Base-by-base conservation (phyloP, 495 filamentous ascomycete species). In the Pseudomonodictys pantanalensis region DNA sequence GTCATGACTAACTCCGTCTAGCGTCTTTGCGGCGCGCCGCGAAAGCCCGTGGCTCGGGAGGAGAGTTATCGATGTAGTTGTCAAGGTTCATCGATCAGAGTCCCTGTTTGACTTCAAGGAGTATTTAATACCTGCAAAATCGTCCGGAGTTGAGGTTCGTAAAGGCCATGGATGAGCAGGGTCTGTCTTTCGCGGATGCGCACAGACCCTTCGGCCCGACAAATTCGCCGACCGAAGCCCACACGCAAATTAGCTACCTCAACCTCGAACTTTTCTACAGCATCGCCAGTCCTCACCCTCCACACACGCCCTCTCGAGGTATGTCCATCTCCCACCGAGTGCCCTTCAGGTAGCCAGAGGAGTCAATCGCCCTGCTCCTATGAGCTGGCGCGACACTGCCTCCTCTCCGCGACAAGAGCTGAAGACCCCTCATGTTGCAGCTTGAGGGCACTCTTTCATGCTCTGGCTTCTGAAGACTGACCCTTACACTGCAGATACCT, bases 381-480 rank as follows among this genome's bases (percentile, higher is more conserved):
- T 17, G 25, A 24, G 38, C 50, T 30, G 58, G 71, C 64, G 73
- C 79, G 88, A 91, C 84, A 91, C 87, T 85, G 85, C 78, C n/a
- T 79, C 81, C 81, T 82, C 79, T 78, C 79, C 76, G 75, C 83
- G 82, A 78, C 83, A 79, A 72, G 89, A 90, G 90, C 89, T 86
- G 87, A 88, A 92, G 89, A 95, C 92, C 90, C 91, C 87, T 90
- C 69, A 81, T 65, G 68, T 48, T 33, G 53, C 65, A 53, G 35
- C 71, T 75, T 78, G 73, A 77, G 90, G 90, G 90, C 89, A 95
- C 90, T 93, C 90, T 95, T 62, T 88, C 86, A 79, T 78, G 89
- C 89, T 92, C 86, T 76, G 85, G 86, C 86, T 82, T 83, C 79
- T 85, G 81, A 85, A 86, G 86, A 87, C 90, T 95, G 86, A 92